Evolutionary conservation across 2,329 filamentous ascomycete species (phyloP).

Genomic region (Aspergillus oerlinghausenensis): DNA sequence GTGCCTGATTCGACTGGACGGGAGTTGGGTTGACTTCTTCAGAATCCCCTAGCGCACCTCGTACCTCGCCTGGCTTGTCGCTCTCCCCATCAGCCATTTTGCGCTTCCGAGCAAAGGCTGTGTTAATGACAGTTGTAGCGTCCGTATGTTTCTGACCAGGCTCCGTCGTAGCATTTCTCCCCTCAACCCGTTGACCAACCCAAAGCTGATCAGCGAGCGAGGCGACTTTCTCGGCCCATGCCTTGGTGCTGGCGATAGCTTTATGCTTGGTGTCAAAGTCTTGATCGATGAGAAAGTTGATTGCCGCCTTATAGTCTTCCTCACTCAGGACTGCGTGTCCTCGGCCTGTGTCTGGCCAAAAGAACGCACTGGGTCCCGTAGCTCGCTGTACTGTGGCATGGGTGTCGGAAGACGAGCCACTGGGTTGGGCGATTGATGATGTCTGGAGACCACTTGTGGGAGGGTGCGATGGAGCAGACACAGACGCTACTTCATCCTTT

Average conservation of each 20-base stretch:
- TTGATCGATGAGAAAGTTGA: slow-evolving; percentile 37
- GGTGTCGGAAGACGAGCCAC: background rate
- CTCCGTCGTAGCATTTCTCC: slow-evolving; percentile 20
- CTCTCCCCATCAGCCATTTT: slow-evolving; percentile 27
- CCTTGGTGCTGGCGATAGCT: slow-evolving; percentile 36
- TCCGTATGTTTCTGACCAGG: slow-evolving; percentile 5
- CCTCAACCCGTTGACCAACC: slow-evolving; percentile 34
- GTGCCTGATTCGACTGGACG: slow-evolving; percentile 5
- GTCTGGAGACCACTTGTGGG: background rate
- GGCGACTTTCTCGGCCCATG: slow-evolving; percentile 40
- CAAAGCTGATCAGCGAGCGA: slow-evolving; percentile 32
- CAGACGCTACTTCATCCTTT: background rate
- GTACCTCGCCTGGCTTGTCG: slow-evolving; percentile 4
- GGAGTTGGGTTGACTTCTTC: slow-evolving; percentile 2
- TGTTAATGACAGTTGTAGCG: slow-evolving; percentile 24
- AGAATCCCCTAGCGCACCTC: slow-evolving; percentile 4
- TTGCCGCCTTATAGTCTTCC: slow-evolving; percentile 37
- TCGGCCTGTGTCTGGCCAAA: slow-evolving; percentile 31
- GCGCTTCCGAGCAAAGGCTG: slow-evolving; percentile 35
- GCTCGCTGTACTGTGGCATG: slow-evolving; percentile 3
- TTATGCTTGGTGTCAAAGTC: slow-evolving; percentile 40
- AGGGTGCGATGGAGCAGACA: background rate
- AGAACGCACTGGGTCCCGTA: slow-evolving; percentile 23
- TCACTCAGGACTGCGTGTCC: slow-evolving; percentile 35
- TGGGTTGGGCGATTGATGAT: background rate